A percentile compares a stretch with the other conserved stretches of the same genome.
Evolutionary conservation across 306 rosid species (phyloP).

Genomic region (Malus asiatica): DNA sequence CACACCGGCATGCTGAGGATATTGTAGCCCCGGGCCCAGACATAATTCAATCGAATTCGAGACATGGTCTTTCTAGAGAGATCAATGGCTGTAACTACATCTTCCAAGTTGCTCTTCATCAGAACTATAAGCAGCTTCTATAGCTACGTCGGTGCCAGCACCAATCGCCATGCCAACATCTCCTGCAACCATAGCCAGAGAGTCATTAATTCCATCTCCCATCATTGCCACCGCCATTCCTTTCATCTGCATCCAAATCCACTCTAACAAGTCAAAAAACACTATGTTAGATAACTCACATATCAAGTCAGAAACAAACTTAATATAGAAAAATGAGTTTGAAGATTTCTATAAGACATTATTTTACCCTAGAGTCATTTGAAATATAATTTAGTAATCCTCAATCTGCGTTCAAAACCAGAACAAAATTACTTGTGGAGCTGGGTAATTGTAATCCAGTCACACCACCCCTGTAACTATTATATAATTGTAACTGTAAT

Average conservation of each 20-base stretch:
- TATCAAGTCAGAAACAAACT: not conserved
- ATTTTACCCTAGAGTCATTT: not conserved
- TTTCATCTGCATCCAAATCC: conserved; percentile 53
- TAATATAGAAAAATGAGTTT: not conserved
- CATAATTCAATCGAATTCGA: too few relatives aligned
- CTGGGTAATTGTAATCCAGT: not conserved
- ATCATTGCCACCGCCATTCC: conserved; percentile 71
- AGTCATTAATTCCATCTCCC: conserved; percentile 92
- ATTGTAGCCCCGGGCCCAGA: too few relatives aligned
- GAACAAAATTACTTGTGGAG: not conserved
- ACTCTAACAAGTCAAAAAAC: not conserved
- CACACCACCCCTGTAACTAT: not conserved
- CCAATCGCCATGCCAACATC: conserved; percentile 98
- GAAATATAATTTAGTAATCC: not conserved
- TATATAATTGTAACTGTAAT: conserved; percentile 47
- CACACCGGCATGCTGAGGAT: too few relatives aligned
- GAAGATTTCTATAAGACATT: not conserved
- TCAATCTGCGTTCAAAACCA: not conserved
- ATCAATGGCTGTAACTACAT: conserved; percentile 50
- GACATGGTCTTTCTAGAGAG: too few relatives aligned
- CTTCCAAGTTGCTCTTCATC: conserved; percentile 77
- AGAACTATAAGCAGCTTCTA: conserved; percentile 96
- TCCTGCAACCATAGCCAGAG: conserved; percentile 89
- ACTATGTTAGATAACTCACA: not conserved
- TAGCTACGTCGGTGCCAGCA: conserved; percentile 91